These are phyloP conservation scores for Phaeodactylum tricornutum DNA, from an alignment of 108 stramenopile species.

Conservation along the genomic window DNA sequence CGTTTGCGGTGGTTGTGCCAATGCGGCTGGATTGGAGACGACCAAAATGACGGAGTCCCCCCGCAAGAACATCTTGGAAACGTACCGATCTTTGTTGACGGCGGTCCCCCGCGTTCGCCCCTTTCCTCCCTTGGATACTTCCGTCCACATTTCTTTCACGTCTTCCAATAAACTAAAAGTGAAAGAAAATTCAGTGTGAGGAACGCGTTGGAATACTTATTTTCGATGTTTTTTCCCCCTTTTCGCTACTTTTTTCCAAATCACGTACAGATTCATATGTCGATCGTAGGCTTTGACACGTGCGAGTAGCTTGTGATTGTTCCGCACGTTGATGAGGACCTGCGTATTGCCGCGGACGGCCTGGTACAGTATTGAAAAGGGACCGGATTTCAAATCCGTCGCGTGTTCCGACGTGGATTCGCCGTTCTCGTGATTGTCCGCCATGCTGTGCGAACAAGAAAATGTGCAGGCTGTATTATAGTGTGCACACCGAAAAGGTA, in stretches of 20 bases:
- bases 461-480: not conserved
- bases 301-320: slow-evolving; percentile 97
- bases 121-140: slow-evolving; percentile 90
- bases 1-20: slow-evolving; percentile 22
- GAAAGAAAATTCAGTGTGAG: not conserved
- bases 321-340: slow-evolving; percentile 95
- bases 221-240: not conserved
- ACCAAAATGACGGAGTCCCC: slow-evolving; percentile 97
- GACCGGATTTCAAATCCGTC: slow-evolving; percentile 78
- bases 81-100: slow-evolving; percentile 94
- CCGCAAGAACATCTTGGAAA: slow-evolving; percentile 98
- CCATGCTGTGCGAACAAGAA: not conserved
- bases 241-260: not conserved
- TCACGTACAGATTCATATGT: slow-evolving; percentile 82
- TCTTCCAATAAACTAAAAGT: slow-evolving; percentile 85
- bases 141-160: slow-evolving; percentile 99
- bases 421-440: not conserved
- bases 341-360: slow-evolving; percentile 91
- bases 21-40: slow-evolving; percentile 81
- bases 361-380: slow-evolving; percentile 86
- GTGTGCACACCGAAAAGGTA: too few relatives aligned
- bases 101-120: slow-evolving; percentile 76
- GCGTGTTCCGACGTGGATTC: slow-evolving; percentile 6
- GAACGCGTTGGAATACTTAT: not conserved
- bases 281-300: slow-evolving; percentile 96